phyloP scores from a whole-genome alignment of 1,284 basidiomycete species.

The Rhizoctonia solani region DNA sequence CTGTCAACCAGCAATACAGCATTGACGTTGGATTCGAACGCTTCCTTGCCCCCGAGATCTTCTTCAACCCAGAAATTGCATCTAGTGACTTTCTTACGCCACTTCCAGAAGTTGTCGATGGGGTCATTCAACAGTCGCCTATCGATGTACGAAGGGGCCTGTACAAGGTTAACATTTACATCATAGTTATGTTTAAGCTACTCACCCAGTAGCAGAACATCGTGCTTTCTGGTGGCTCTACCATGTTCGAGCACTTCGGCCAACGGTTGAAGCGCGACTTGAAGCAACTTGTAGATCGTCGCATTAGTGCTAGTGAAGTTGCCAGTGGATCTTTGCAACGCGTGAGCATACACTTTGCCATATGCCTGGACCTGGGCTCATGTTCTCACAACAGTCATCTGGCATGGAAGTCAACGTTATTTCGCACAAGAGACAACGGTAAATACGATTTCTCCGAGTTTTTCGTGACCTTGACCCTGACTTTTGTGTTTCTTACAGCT shows the following conservation, averaged over 20 bases:
- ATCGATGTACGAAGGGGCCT: conserved; percentile 93
- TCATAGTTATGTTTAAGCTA: not conserved
- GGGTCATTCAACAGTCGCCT: conserved; percentile 93
- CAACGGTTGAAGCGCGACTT: conserved; percentile 94
- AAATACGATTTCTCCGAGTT: conserved; percentile 37
- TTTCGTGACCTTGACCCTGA: conserved; percentile 33
- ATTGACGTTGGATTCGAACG: conserved; percentile 98
- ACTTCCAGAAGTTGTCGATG: conserved; percentile 94
- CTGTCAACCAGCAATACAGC: conserved; percentile 72
- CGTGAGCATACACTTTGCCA: conserved; percentile 53
- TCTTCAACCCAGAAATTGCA: conserved; percentile 99
- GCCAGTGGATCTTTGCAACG: conserved; percentile 78
- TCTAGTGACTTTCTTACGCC: conserved; percentile 98
- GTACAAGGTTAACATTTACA: conserved; percentile 71
- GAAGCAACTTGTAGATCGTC: conserved; percentile 89
- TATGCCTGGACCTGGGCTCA: not conserved
- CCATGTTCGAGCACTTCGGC: conserved; percentile 98
- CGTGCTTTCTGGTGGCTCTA: conserved; percentile 92
- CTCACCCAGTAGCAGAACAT: conserved; percentile 68
- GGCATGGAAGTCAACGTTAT: conserved; percentile 98
- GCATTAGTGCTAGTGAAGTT: conserved; percentile 78
- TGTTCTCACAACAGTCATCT: conserved; percentile 64
- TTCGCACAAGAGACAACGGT: conserved; percentile 96
- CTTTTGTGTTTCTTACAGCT: conserved; percentile 54
- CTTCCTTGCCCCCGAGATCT: conserved; percentile 98